Base-by-base conservation (phyloP, 140 eudicot species). In the Cichorium intybus region DNA sequence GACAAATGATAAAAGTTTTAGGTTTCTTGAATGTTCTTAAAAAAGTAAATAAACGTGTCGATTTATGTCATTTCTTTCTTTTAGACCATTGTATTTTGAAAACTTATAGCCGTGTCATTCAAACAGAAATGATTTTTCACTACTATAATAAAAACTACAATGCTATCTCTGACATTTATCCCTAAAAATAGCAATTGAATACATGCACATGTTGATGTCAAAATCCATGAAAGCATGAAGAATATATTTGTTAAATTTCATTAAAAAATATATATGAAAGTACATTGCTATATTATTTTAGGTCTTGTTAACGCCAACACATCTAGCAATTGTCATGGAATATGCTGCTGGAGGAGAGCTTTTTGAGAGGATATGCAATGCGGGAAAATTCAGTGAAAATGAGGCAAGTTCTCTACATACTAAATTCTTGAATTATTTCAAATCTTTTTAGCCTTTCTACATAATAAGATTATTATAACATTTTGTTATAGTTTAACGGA, bases 301-400 rank as follows among this genome's bases (percentile, higher is more conserved):
- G 98, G 98, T 92, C 48, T 77, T 90, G 62, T 63, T 90, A 75
- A 91, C 97, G 11, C 88, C 95, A 11, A 91, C 96, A 21, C 98
- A 91, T 83, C 81, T 91, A 64, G 98, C 87, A 17, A 87, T 91
- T 43, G 98, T 91, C 29, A 91, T 91, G 98, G 96, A 92, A 82
- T 92, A 92, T 77, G 98, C 98, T 24, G 87, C 98, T 0, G 98
- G 98, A 27, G 98, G 96, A 57, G 98, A 92, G 65, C 90, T 92
- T 53, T 92, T 82, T 63, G 84, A 77, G 37, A 68, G 96, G 69
- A 88, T 92, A 48, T 79, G 84, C 70, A 80, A 48, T 17, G 82
- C 84, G 26, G 96, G 95, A 15, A 80, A 89, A 75, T 92, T 88
- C 66, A 75, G 80, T 14, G 98, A 91, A 75, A 75, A 85, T 12